Evolutionary conservation across 768 basidiomycete species (phyloP), one percentile per base, ranked within the genome.

Genomic region (Harrya chromipes): DNA sequence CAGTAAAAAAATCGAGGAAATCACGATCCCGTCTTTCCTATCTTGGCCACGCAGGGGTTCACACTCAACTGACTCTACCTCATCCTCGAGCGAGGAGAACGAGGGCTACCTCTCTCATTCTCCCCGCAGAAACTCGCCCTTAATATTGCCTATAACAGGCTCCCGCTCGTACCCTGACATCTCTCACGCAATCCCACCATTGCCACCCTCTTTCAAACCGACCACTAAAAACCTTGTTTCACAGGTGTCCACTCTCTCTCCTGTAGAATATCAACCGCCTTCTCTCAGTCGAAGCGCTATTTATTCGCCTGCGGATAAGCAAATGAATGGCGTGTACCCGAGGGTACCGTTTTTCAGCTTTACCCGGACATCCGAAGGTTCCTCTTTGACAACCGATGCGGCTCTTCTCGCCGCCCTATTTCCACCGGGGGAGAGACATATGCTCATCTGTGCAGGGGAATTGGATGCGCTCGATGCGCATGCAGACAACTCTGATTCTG

Each of bases 321-420:
- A 52, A 38, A 29, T 29, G 29, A 49, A 49, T n/a, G 31, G 13
- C 17, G 33, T 17, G 37, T 54, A 49, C 39, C 43, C 55, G 12
- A 52, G 43, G n/a, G 74, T 84, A n/a, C 82, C 87, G 3, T 90
- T 92, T 70, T 83, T 90, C 68, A 86, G 81, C 54, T 85, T 90
- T 61, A 90, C 87, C 16, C 75, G 86, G 52, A 89, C 88, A 6
- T 67, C 75, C 19, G 89, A 90, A 65, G 85, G 85, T 2, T 85
- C 87, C 20, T 87, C 85, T 11, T 71, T 92, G 44, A 87, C 87
- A 2, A 82, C 88, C 4, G 85, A 87, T 45, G 80, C 83, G 10
- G 72, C 76, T 34, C 68, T 85, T 20, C 79, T 92, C 10, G 80
- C 87, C 13, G 72, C 80, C 31, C 68, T 90, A 8, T 92, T 91